Conservation (phyloP, 345 rosid species). For the Salix koriyanagi region DNA sequence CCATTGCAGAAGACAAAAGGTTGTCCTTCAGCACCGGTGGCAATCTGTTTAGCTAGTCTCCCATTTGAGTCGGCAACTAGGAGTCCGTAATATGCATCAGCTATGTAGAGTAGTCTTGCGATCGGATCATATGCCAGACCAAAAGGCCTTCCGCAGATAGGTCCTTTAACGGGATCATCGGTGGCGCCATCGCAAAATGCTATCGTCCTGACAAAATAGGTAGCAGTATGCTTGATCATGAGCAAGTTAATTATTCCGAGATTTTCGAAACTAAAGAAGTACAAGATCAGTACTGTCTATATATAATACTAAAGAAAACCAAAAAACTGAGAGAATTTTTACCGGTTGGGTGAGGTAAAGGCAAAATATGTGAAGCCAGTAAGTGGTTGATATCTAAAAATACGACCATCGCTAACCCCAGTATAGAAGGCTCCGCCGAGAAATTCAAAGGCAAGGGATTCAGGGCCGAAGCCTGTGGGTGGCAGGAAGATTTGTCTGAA, state of each 20-base stretch:
- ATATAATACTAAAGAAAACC: not conserved
- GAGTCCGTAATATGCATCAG: constrained; percentile 18
- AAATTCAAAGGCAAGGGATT: constrained; percentile 3
- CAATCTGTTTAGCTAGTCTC: constrained; percentile 6
- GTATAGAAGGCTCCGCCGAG: not conserved
- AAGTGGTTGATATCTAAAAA: not conserved
- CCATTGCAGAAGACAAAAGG: not conserved
- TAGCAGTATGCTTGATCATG: not conserved
- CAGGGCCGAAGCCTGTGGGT: not conserved
- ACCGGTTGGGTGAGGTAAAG: not conserved
- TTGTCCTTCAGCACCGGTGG: constrained; percentile 10
- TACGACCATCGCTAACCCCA: not conserved
- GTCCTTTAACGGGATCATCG: not conserved
- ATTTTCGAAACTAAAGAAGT: no score
- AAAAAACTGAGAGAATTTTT: not conserved
- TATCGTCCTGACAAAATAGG: no score
- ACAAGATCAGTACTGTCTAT: not conserved
- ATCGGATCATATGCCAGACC: not conserved
- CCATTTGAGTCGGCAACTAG: constrained; percentile 1
- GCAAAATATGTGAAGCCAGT: not conserved
- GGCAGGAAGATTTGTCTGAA: constrained; percentile 1
- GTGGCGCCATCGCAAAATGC: not conserved
- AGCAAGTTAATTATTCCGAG: no score
- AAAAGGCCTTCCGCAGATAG: not conserved
- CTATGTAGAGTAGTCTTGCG: constrained; percentile 2